Percentiles rank a stretch among this genome's conserved stretches.
These are phyloP conservation scores for Hericium rajendrae DNA, from an alignment of 768 basidiomycete genomes.

Conservation along the genomic window DNA sequence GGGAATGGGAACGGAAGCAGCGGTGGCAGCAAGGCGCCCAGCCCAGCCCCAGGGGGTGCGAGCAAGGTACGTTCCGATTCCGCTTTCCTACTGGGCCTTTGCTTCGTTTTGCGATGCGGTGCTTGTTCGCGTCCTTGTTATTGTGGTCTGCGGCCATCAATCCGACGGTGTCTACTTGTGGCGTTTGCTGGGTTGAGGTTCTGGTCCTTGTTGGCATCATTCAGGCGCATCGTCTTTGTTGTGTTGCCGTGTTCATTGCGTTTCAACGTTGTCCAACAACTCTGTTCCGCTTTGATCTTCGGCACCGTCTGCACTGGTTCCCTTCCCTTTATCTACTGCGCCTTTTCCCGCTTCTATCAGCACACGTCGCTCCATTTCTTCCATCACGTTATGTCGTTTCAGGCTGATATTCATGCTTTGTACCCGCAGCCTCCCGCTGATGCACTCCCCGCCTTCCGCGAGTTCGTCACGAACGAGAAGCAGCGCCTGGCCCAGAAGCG, in stretches of 20 bases:
- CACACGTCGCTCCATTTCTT: not conserved
- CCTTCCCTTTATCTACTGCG: too few species aligned
- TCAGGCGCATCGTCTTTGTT: too few species aligned
- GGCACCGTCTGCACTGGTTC: too few species aligned
- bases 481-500: slow-evolving; percentile 86
- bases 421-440: slow-evolving; percentile 52
- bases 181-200: too few species aligned
- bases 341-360: not conserved
- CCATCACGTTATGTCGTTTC: not conserved
- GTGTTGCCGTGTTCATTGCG: too few species aligned
- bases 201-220: too few species aligned
- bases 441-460: slow-evolving; percentile 76
- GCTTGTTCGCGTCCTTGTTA: not conserved
- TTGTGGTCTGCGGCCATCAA: not conserved
- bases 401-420: not conserved
- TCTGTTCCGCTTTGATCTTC: too few species aligned
- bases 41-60: slow-evolving; percentile 45
- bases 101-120: not conserved
- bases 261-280: too few species aligned
- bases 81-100: slow-evolving; percentile 3
- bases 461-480: slow-evolving; percentile 89
- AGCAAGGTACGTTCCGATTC: slow-evolving; percentile 38
- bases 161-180: not conserved
- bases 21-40: slow-evolving; percentile 37
- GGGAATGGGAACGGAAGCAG: slow-evolving; percentile 17